Base-by-base conservation (phyloP, 2,329 filamentous ascomycete genomes). In the Kalmusia sp. region DNA sequence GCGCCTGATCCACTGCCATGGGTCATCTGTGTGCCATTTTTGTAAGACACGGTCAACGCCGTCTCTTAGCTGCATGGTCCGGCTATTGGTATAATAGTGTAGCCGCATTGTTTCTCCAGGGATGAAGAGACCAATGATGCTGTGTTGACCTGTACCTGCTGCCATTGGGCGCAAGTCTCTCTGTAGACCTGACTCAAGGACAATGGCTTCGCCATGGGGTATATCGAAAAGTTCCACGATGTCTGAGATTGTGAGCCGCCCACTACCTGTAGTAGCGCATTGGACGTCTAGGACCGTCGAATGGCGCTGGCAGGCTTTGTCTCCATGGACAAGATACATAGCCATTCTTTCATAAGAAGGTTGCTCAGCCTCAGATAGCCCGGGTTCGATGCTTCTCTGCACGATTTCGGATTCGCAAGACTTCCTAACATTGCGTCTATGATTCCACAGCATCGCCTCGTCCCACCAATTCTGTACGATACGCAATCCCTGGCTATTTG, bases 381-480 rank as follows among this genome's bases (percentile, higher is more conserved):
- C 6, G 6, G 7, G n/a, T 2, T 14, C 15, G 1, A 14, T n/a
- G 28, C 5, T 51, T 19, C 55, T 54, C 6, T 56, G 55, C 2
- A 53, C 31, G 27, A 37, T 8, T 2, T 30, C 17, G n/a, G 33
- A 6, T 4, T 14, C 25, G n/a, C 11, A 19, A 54, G 28, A 24
- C 57, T 52, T n/a, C 24, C 49, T 49, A 21, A 65, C 55, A 27
- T 58, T 34, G 7, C 62, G 59, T 49, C 62, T 63, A 22, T 59
- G 53, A 6, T 57, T 63, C 85, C 89, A 92, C 35, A 73, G 70
- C 49, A 80, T 75, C 1, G 87, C 87, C 66, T 85, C 80, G 4
- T 72, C 68, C 82, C 92, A 95, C 91, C 92, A 96, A 65, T 90
- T 91, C 45, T 74, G 74, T 30, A 96, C 79, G 22, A 96, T 79